A percentile compares a stretch with the other conserved stretches of the same genome.
phyloP scores from a whole-genome alignment of 169 alveolate species.

The Babesia gibsoni region DNA sequence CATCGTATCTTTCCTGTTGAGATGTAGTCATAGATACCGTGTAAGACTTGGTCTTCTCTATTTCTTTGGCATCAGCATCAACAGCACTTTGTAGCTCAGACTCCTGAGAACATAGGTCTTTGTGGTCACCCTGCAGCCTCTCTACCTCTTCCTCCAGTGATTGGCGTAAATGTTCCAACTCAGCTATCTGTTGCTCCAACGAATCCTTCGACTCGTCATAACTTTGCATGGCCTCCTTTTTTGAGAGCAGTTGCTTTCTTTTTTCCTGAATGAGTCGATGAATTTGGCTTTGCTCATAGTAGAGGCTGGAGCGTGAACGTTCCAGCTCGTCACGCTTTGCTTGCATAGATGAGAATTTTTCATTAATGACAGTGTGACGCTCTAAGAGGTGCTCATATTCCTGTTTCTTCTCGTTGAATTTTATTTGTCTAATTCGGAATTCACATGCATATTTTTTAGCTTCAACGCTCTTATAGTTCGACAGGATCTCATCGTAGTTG shows the following conservation, averaged over 20 bases:
- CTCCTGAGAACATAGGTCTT: conserved; percentile 23
- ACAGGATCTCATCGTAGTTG: conserved; percentile 31
- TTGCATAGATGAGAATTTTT: conserved; percentile 33
- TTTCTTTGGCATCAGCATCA: conserved; percentile 13
- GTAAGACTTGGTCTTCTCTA: background rate
- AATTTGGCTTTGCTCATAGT: conserved; percentile 55
- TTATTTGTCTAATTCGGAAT: background rate
- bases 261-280: conserved; percentile 37
- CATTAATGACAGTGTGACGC: conserved; percentile 33
- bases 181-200: conserved; percentile 13
- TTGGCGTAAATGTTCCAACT: background rate
- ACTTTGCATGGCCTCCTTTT: conserved; percentile 26
- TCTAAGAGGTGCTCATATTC: conserved; percentile 4
- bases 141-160: conserved; percentile 1
- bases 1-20: conserved; percentile 25
- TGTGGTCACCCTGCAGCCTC: conserved; percentile 8
- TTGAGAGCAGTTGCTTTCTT: background rate
- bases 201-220: conserved; percentile 18
- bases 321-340: conserved; percentile 52
- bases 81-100: conserved; percentile 8
- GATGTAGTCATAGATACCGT: conserved; percentile 5
- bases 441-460: conserved; percentile 38
- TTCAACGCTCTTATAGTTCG: conserved; percentile 28
- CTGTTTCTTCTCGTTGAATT: conserved; percentile 3
- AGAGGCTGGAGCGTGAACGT: conserved; percentile 12